Base-by-base conservation (phyloP, 495 filamentous ascomycete species). In the Choiromyces venosus region DNA sequence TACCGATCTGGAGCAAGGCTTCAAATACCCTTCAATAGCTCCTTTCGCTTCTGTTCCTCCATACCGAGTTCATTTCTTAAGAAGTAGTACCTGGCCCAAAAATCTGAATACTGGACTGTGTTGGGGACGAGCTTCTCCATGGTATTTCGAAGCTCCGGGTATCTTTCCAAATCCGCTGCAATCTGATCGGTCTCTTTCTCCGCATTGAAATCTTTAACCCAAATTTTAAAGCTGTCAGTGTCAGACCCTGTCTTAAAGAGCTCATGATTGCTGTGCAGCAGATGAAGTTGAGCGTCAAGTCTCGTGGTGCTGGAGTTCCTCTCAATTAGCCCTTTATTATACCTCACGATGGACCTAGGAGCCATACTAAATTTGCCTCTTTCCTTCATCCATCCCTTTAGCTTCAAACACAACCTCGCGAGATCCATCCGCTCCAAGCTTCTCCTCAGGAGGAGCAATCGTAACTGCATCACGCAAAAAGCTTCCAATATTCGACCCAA, bases 51-150 rank as follows among this genome's bases (percentile, higher is more conserved):
- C 79, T 91, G 89, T 86, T 99, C 95, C 71, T 97, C 93, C n/a
- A 90, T 93, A 84, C 98, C 95, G 74, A 99, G 90, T 35, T 96
- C 93, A 75, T 96, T 90, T 77, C 96, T 86, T 73, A 98, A 84
- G 85, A 97, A 99, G 78, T 97, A 98, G 82, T 99, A 99, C 46
- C 95, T 87, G 76, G 87, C 90, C 96, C 96, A 99, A 82, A 98
- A 99, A 65, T 90, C 88, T 19, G 84, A 87, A 81, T 99, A 99
- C 39, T 93, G 87, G 19, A 97, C 93, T 75, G 87, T 87, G 83
- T 93, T 93, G 25, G 95, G 96, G 33, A 98, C 96, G 68, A 97
- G 86, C 84, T 91, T 94, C 87, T 97, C 96, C 95, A 97, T 98
- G 6, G 94, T 93, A 56, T 87, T 82, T 73, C 95, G 87, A 73